Evolutionary conservation across 768 basidiomycete species (phyloP).

Genomic region (Lactifluus volemus): DNA sequence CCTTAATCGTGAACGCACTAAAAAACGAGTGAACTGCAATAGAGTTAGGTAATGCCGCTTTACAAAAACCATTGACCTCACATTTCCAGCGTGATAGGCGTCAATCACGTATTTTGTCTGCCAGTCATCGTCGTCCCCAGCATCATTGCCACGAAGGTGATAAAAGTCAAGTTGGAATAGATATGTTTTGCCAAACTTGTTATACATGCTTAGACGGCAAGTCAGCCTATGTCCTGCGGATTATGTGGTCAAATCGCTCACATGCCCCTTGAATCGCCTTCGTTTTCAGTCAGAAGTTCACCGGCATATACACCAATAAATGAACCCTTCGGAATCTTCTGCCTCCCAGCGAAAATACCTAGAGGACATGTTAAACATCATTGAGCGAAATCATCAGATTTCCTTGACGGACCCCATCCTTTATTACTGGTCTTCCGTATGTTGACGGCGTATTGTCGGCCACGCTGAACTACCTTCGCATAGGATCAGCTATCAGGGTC

Average conservation of each 20-base stretch:
- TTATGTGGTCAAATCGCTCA: constrained; percentile 28
- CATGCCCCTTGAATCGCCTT: constrained; percentile 59
- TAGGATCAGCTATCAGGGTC: background rate
- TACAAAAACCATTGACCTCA: constrained; percentile 31
- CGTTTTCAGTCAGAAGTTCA: constrained; percentile 64
- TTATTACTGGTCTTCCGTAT: constrained; percentile 67
- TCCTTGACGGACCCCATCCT: constrained; percentile 65
- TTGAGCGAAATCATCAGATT: background rate
- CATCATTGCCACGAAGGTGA: constrained; percentile 35
- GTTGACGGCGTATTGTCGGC: constrained; percentile 51
- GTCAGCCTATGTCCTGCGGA: background rate
- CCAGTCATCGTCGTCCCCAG: constrained; percentile 25
- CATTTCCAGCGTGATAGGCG: constrained; percentile 83
- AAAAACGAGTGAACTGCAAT: constrained; percentile 78
- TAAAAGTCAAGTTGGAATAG: constrained; percentile 79
- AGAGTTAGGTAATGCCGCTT: constrained; percentile 3
- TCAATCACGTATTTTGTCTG: constrained; percentile 55
- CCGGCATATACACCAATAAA: constrained; percentile 84
- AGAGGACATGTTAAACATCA: constrained; percentile 4
- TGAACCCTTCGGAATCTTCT: constrained; percentile 56
- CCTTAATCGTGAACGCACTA: constrained; percentile 40
- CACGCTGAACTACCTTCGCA: constrained; percentile 72
- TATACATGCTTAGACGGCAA: constrained; percentile 46
- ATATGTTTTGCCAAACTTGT: constrained; percentile 66
- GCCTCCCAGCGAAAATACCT: constrained; percentile 66